Base-by-base conservation (phyloP, 306 rosid genomes). In the Dalbergia oliveri region DNA sequence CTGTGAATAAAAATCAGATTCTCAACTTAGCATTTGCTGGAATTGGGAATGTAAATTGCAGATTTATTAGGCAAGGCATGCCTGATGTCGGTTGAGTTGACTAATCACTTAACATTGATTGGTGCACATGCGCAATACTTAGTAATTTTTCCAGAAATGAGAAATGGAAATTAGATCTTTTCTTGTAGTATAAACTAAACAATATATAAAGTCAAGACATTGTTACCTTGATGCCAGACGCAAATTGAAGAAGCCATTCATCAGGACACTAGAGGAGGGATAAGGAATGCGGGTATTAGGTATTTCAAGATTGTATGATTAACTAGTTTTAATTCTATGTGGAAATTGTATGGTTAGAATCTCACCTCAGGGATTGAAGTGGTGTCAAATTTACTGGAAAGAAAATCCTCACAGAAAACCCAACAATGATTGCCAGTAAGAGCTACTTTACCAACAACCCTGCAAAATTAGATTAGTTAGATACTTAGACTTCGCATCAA, bases 211-310 rank as follows among this genome's bases (percentile, higher is more conserved):
- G 72, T 33, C 9, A 66, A 62, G 66, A 67, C 10, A 67, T 37
- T 16, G 44, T 51, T 88, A 95, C 99, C 99, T 93, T 95, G 81
- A 95, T 77, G 64, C 97, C 96, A 67, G 86, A 85, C 41, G 92
- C 93, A 91, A 84, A 89, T 80, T 95, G 99, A 80, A 91, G 89
- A 66, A 90, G 79, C 95, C 95, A 93, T 78, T 91, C 97, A 76
- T 88, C 89, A 62, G 84, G 92, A 84, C 88, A 88, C 97, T 94
- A 85, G 64, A 82, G 50, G 77, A 37, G 67, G 69, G 83, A 26
- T 26, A 83, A 83, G n/a, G 44, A 75, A 69, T 73, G 62, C 50
- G 49, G 33, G 49, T 75, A 54, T 78, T 79, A 84, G 86, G 37
- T 68, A 79, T 58, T 73, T 37, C 23, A 49, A 75, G 73, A 43